Percentiles rank a stretch among this genome's conserved stretches.
phyloP scores from a whole-genome alignment of 1,139 yeast genomes.

The Yamadazyma dushanensis region DNA sequence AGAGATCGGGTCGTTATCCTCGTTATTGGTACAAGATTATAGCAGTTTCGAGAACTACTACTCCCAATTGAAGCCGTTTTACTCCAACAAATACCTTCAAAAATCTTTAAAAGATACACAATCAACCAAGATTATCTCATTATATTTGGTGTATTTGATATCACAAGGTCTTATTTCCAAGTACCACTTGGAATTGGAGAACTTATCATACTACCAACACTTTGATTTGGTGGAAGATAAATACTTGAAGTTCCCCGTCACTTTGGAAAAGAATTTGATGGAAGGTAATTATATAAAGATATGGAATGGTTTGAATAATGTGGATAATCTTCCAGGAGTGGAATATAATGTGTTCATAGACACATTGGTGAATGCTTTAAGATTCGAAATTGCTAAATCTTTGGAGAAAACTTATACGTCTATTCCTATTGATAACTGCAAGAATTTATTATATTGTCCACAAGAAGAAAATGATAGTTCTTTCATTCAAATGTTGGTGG shows the following conservation, averaged over 20 bases:
- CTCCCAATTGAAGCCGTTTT: constrained; percentile 77
- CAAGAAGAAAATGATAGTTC: constrained; percentile 57
- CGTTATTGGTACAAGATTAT: constrained; percentile 65
- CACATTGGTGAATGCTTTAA: constrained; percentile 70
- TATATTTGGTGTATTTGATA: constrained; percentile 72
- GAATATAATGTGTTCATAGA: constrained; percentile 62
- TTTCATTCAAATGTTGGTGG: constrained; percentile 58
- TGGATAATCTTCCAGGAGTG: constrained; percentile 50
- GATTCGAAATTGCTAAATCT: constrained; percentile 86
- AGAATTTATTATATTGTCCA: constrained; percentile 75
- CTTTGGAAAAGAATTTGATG: constrained; percentile 90
- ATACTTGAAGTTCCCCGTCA: constrained; percentile 77
- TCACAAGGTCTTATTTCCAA: constrained; percentile 83
- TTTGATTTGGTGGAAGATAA: constrained; percentile 50
- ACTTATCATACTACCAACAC: constrained; percentile 52
- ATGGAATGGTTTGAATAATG: constrained; percentile 71
- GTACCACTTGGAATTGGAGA: constrained; percentile 88
- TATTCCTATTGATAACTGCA: constrained; percentile 81
- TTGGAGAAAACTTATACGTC: constrained; percentile 75
- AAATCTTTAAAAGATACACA: constrained; percentile 53
- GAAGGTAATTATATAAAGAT: constrained; percentile 96
- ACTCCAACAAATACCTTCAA: constrained; percentile 50
- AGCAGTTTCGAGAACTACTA: constrained; percentile 69
- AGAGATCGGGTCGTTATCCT: constrained; percentile 82
- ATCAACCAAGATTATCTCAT: constrained; percentile 73